A percentile compares a stretch with the other conserved stretches of the same genome.
These are phyloP conservation scores for Aspergillus glaucus DNA, from an alignment of 2,329 filamentous ascomycete species.

Conservation along the genomic window DNA sequence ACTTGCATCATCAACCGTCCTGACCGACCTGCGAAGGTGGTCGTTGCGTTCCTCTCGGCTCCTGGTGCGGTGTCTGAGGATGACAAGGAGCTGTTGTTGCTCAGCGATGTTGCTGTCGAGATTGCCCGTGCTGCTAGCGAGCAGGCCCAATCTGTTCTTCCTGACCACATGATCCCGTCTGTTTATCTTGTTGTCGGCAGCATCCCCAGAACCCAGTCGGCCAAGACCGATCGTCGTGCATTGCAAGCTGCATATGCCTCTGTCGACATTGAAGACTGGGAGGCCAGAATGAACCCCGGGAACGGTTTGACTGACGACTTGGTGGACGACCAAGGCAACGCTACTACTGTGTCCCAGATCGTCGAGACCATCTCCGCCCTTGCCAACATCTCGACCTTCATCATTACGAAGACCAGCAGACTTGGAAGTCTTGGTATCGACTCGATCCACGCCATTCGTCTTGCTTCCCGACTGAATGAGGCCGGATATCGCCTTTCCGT, in stretches of 20 bases:
- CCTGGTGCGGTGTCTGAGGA: slow-evolving; percentile 8
- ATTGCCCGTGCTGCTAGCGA: slow-evolving; percentile 18
- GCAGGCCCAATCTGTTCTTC: slow-evolving; percentile 16
- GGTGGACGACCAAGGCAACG: neutral
- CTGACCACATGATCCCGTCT: slow-evolving; percentile 30
- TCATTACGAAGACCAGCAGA: slow-evolving; percentile 16
- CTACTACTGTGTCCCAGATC: slow-evolving; percentile 7
- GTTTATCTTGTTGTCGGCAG: slow-evolving; percentile 23
- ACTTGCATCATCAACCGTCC: slow-evolving; percentile 24
- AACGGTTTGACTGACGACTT: slow-evolving; percentile 1
- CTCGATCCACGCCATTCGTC: slow-evolving; percentile 26
- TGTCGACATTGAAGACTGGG: slow-evolving; percentile 23
- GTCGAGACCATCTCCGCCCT: slow-evolving; percentile 18
- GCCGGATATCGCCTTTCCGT: slow-evolving; percentile 21
- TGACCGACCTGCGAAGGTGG: slow-evolving; percentile 23
- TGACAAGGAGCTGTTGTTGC: slow-evolving; percentile 7
- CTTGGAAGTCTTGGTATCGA: slow-evolving; percentile 25
- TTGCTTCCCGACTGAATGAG: slow-evolving; percentile 20
- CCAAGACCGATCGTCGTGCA: slow-evolving; percentile 29
- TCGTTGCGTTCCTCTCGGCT: slow-evolving; percentile 31
- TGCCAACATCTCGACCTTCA: slow-evolving; percentile 13
- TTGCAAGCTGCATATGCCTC: slow-evolving; percentile 18
- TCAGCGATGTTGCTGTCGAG: slow-evolving; percentile 12
- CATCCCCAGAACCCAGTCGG: slow-evolving; percentile 26
- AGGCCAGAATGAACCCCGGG: slow-evolving; percentile 15